Evolutionary conservation across 352 stramenopile species (phyloP).

Genomic region (Globisporangium nodosum): DNA sequence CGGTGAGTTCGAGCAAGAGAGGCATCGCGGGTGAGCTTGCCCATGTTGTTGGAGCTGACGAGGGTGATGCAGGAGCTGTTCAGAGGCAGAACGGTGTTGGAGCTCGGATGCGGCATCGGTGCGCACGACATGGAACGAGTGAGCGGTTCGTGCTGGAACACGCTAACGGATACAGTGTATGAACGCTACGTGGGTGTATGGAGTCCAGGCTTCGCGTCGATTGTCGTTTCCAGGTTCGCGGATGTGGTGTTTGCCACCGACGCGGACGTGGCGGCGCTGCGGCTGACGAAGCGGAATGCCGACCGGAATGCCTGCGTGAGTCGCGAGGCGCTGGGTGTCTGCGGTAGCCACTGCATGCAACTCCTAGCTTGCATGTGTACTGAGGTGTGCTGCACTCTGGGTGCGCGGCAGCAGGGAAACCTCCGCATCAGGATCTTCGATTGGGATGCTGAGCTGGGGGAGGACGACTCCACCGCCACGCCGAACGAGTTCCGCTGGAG

Average conservation of each 20-base stretch:
- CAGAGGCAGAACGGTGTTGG: slow-evolving; percentile 27
- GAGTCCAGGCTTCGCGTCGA: slow-evolving; percentile 32
- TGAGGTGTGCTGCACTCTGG: not conserved
- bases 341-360: not conserved
- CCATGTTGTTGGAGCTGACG: not conserved
- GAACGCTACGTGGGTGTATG: not conserved
- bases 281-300: slow-evolving; percentile 30
- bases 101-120: slow-evolving; percentile 58
- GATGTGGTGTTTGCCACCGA: slow-evolving; percentile 43
- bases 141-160: not conserved
- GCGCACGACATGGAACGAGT: not conserved
- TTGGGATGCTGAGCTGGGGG: slow-evolving; percentile 16
- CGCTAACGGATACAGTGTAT: not conserved
- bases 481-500: slow-evolving; percentile 22
- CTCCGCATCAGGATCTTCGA: slow-evolving; percentile 20
- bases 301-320: slow-evolving; percentile 23
- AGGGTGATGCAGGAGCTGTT: slow-evolving; percentile 15
- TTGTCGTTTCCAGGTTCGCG: slow-evolving; percentile 31
- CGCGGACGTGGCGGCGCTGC: slow-evolving; percentile 26
- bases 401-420: slow-evolving; percentile 6
- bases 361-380: not conserved
- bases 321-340: not conserved
- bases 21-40: not conserved
- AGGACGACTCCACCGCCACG: not conserved
- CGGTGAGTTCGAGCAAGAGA: slow-evolving; percentile 10